A percentile compares a stretch with the other conserved stretches of the same genome.
Evolutionary conservation across 306 rosid species (phyloP).

Genomic region (Prosopis cineraria): DNA sequence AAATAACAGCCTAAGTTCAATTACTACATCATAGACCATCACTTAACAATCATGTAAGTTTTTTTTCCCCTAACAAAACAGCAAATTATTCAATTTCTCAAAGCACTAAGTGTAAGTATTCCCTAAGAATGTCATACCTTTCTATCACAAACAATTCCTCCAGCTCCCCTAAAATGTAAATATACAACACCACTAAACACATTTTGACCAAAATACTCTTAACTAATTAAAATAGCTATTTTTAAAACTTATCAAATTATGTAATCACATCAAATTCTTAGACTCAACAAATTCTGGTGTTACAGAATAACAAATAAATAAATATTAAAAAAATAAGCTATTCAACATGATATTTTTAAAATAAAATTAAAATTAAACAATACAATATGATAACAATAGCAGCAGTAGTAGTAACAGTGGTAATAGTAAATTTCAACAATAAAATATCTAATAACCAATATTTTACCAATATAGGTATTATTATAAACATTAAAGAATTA

Average conservation of each 20-base stretch:
- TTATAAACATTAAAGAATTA: neutral
- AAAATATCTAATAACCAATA: neutral
- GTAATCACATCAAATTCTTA: neutral
- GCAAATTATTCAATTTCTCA: neutral
- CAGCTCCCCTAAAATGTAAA: neutral
- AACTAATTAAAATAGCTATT: neutral
- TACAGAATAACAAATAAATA: neutral
- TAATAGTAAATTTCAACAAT: neutral
- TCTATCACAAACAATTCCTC: neutral
- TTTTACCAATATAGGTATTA: neutral
- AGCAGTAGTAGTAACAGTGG: too few species aligned
- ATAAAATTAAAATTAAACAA: neutral
- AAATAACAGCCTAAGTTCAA: constrained; percentile 1
- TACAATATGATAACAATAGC: neutral
- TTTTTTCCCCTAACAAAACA: constrained; percentile 9
- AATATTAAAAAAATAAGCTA: neutral
- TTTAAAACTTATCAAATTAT: neutral
- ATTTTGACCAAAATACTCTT: neutral
- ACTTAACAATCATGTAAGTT: neutral
- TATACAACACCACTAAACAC: neutral
- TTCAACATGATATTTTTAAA: neutral
- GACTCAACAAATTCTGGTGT: neutral
- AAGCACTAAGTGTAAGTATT: neutral
- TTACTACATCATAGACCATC: neutral
- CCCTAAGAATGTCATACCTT: neutral